phyloP scores from a whole-genome alignment of 495 filamentous ascomycete genomes.

The Penicillium angulare region DNA sequence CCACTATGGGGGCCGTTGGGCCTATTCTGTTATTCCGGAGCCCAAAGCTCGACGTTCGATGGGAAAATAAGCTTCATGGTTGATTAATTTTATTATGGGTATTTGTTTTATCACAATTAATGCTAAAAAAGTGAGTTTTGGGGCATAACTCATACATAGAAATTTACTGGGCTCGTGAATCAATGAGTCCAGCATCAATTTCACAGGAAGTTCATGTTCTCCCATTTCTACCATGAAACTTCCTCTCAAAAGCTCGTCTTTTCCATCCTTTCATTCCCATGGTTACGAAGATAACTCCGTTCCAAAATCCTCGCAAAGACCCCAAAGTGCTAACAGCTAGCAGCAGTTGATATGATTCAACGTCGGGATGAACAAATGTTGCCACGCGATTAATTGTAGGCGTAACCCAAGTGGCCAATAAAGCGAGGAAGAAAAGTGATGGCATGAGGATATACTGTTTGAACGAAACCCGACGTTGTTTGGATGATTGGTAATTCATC shows the following conservation, averaged over 20 bases:
- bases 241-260: not conserved
- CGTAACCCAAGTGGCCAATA: constrained; percentile 45
- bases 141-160: no score
- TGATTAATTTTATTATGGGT: no score
- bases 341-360: constrained; percentile 35
- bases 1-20: no score
- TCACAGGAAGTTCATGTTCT: not conserved
- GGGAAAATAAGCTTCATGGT: no score
- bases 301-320: constrained; percentile 49
- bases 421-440: constrained; percentile 45
- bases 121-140: no score
- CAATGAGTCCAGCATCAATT: no score
- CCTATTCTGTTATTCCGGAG: no score
- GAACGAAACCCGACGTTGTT: constrained; percentile 37
- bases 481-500: constrained; percentile 2
- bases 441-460: constrained; percentile 50
- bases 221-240: not conserved
- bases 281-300: constrained; percentile 43
- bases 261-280: constrained; percentile 40
- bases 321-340: constrained; percentile 39
- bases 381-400: constrained; percentile 41
- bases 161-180: no score
- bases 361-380: constrained; percentile 32
- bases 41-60: no score
- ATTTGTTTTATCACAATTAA: no score